Evolutionary conservation across 345 rosid species (phyloP), one percentile per base, ranked within the genome.

Genomic region (Sisymbrium altissimum): DNA sequence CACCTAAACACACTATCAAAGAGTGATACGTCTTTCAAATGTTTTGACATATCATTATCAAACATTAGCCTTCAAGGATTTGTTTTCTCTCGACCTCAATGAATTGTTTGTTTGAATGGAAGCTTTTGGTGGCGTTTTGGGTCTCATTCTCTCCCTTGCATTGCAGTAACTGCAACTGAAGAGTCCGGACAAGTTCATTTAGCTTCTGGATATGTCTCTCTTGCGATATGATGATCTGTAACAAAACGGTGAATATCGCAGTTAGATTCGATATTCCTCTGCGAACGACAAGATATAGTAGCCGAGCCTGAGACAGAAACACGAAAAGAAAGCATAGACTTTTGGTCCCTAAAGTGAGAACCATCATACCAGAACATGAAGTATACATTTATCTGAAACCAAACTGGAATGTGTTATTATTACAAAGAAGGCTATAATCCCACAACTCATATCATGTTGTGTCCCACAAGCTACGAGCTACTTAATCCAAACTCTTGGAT

Each of bases 201-300:
- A 89, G 93, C 76, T 80, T 84, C 59, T 83, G 87, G 70, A 92
- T 92, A 73, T 77, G 84, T 77, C 86, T 88, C 85, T 90, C 98
- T 74, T 87, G 96, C 5, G 84, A 84, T 48, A 89, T 58, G 79
- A 92, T 89, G 23, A 90, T 86, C 96, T 92, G 88, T 76, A 53
- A 67, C 5, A 67, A 57, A 5, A 0, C 13, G 27, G 64, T 61
- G 10, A 71, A 54, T 21, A 9, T 27, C 32, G 33, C 40, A 9
- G 46, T 74, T 36, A 48, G 66, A 68, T 11, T 36, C 18, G 7
- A 49, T 11, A 56, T 52, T 52, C 56, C 56, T 7, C 4, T 25
- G 15, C 3, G 1, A 25, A 21, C n/a, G 6, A 39, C 36, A 21
- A 9, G 25, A 17, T 2, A 56, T 57, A 32, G 9, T 44, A 18